Conservation (phyloP, 2,329 filamentous ascomycete genomes). For the Cladosporium cucumerinum region DNA sequence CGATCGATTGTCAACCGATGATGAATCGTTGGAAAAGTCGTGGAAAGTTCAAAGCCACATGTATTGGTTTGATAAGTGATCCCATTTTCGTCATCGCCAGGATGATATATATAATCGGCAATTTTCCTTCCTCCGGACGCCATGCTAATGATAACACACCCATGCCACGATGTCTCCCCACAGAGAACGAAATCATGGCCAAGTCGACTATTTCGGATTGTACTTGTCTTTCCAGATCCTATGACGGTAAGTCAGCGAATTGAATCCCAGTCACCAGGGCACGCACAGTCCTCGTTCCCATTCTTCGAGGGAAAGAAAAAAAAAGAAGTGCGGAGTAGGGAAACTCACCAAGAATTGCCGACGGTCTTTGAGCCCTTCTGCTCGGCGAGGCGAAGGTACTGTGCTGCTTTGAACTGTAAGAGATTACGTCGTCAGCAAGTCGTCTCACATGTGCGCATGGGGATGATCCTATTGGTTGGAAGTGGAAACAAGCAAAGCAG, state of each 20-base stretch:
- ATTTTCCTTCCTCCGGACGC: not conserved
- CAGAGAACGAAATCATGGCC: not conserved
- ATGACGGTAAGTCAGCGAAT: conserved; percentile 3
- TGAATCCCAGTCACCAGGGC: not conserved
- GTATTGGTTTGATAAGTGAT: not conserved
- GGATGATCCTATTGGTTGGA: not conserved
- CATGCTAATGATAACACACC: not conserved
- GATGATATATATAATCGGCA: not conserved
- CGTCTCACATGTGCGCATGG: not conserved
- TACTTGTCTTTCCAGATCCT: conserved; percentile 99
- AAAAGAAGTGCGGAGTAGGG: not conserved
- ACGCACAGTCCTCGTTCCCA: not conserved
- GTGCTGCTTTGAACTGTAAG: conserved; percentile 70
- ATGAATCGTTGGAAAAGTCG: too few relatives aligned
- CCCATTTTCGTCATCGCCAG: not conserved
- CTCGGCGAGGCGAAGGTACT: conserved; percentile 90
- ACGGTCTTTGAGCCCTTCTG: conserved; percentile 83
- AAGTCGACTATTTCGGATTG: conserved; percentile 29
- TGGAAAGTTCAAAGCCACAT: too few relatives aligned
- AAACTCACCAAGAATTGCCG: conserved; percentile 87
- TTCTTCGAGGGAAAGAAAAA: not conserved
- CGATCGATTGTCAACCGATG: too few relatives aligned
- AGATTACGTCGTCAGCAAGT: not conserved
- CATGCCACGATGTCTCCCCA: not conserved
- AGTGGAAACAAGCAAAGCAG: not conserved